phyloP scores from a whole-genome alignment of 2,329 filamentous ascomycete species.

The Stemphylium beticola region DNA sequence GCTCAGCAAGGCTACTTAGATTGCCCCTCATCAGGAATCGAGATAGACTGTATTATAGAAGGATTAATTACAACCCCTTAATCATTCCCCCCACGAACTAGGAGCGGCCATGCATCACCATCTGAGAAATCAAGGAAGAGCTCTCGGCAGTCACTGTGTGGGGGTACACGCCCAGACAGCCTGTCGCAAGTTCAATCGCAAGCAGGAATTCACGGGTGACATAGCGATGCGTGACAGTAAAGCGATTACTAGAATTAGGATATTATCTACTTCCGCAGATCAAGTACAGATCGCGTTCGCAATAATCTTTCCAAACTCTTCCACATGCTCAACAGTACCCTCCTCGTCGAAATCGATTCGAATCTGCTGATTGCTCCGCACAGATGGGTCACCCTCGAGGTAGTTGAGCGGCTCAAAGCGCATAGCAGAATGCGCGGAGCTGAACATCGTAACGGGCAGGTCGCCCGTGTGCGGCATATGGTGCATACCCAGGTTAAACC shows the following conservation, averaged over 20 bases:
- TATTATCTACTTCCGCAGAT: not conserved
- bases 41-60: no score
- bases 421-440: conserved; percentile 54
- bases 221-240: no score
- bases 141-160: no score
- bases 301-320: conserved; percentile 20
- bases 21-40: no score
- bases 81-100: no score
- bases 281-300: not conserved
- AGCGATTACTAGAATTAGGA: no score
- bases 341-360: conserved; percentile 45
- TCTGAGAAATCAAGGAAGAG: no score
- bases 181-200: no score
- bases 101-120: no score
- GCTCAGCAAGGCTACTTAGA: conserved; percentile 4
- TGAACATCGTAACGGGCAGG: conserved; percentile 61
- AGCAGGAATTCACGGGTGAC: no score
- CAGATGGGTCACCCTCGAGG: conserved; percentile 50
- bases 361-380: conserved; percentile 51
- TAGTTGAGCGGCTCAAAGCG: conserved; percentile 57
- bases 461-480: conserved; percentile 53
- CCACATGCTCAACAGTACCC: conserved; percentile 10
- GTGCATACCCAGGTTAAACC: conserved; percentile 61
- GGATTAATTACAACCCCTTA: no score
- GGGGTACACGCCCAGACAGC: no score